Percentiles rank a stretch among this genome's conserved stretches.
Evolutionary conservation across 2,329 filamentous ascomycete species (phyloP).

Genomic region (Curvularia lunata): DNA sequence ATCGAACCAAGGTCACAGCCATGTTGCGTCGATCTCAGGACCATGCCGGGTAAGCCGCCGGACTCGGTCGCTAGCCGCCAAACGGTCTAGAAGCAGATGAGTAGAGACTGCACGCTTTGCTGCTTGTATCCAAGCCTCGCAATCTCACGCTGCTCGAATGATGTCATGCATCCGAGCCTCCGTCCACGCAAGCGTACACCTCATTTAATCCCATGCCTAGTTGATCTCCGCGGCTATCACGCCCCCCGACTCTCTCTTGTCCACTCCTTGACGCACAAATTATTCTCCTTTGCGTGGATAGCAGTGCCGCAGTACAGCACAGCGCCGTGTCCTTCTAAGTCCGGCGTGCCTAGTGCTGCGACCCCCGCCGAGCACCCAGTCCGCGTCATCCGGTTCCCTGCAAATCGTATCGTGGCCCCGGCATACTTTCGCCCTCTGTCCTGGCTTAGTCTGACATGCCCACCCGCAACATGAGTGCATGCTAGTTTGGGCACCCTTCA

Average conservation of each 20-base stretch:
- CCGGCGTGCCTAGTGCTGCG: conserved; percentile 13
- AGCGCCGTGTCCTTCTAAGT: not conserved
- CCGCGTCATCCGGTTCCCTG: conserved; percentile 44
- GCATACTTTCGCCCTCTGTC: conserved; percentile 23
- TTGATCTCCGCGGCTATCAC: conserved; percentile 12
- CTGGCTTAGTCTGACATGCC: conserved; percentile 25
- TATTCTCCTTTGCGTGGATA: not conserved
- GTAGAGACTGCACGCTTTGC: conserved; percentile 24
- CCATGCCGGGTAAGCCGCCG: conserved; percentile 37
- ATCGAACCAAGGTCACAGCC: conserved; percentile 15
- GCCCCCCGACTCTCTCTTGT: conserved; percentile 18
- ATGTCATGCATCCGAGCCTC: conserved; percentile 38
- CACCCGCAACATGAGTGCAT: conserved; percentile 25
- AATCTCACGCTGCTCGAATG: conserved; percentile 24
- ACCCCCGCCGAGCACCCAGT: conserved; percentile 28
- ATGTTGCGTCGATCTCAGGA: conserved; percentile 21
- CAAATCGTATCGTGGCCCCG: conserved; percentile 20
- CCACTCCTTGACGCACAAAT: conserved; percentile 7
- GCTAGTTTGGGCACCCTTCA: conserved; percentile 29
- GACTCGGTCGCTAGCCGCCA: conserved; percentile 31
- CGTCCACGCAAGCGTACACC: conserved; percentile 13
- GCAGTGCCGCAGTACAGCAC: conserved; percentile 2
- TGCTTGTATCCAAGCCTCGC: conserved; percentile 17
- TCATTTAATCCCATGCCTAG: not conserved
- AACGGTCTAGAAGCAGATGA: conserved; percentile 27